Conservation (phyloP, 208 protist genomes). For the Leishmania amazonensis region DNA sequence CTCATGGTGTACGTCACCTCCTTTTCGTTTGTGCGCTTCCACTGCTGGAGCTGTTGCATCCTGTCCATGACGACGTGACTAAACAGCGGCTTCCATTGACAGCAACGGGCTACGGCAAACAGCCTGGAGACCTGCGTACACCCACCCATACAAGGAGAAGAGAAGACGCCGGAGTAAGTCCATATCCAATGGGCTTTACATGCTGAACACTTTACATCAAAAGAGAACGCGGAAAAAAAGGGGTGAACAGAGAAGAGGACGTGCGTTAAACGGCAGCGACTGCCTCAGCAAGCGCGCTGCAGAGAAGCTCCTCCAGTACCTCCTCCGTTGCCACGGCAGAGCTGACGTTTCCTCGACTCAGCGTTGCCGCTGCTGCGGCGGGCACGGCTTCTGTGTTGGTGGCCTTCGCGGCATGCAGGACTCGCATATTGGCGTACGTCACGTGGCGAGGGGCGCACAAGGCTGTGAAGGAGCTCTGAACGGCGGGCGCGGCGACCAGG, state of each 20-base stretch:
- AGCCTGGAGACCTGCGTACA: not conserved
- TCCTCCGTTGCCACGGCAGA: conserved; percentile 13
- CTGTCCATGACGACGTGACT: not conserved
- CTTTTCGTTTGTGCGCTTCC: not conserved
- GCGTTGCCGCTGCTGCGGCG: not conserved
- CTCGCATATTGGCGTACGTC: conserved; percentile 33
- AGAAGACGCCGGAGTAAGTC: conserved; percentile 7
- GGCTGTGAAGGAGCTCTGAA: conserved; percentile 58
- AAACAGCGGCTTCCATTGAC: not conserved
- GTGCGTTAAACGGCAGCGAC: conserved; percentile 8
- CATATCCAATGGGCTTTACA: conserved; percentile 7
- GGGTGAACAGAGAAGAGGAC: not conserved
- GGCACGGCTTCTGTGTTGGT: not conserved
- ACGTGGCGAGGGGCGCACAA: conserved; percentile 35
- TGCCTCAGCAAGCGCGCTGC: conserved; percentile 27
- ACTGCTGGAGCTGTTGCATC: not conserved
- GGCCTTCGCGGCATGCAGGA: conserved; percentile 13
- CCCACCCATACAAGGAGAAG: not conserved
- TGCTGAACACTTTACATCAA: conserved; percentile 11
- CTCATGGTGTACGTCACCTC: not conserved
- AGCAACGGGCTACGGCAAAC: not conserved
- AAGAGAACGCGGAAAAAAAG: not conserved
- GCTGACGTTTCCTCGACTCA: not conserved
- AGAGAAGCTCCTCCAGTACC: conserved; percentile 63
- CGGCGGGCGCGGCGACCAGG: conserved; percentile 53